These are phyloP conservation scores for Colletotrichum siamense DNA, from an alignment of 2,329 filamentous ascomycete genomes.

Conservation along the genomic window DNA sequence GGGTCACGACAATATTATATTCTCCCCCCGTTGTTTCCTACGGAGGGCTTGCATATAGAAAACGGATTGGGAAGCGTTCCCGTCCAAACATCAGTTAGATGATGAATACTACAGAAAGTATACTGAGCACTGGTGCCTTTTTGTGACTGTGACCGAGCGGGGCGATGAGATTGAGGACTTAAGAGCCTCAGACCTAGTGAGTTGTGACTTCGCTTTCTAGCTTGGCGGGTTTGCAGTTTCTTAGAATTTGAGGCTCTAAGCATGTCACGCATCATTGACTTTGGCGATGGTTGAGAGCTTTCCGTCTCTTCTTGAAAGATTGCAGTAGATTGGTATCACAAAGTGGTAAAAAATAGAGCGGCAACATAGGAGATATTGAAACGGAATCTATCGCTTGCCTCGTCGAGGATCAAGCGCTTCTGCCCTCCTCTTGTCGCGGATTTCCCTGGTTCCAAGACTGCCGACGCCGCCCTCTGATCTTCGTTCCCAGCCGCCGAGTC, in stretches of 20 bases:
- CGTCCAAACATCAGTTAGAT: constrained; percentile 12
- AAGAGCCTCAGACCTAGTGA: neutral
- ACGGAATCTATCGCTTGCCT: constrained; percentile 53
- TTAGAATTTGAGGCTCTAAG: neutral
- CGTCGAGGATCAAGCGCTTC: constrained; percentile 85
- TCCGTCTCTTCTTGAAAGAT: neutral
- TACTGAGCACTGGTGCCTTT: neutral
- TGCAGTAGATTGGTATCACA: neutral
- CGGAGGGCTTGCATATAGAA: constrained; percentile 18
- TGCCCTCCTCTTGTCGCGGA: constrained; percentile 79
- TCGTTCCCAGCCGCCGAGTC: constrained; percentile 73
- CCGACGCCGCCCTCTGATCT: constrained; percentile 85
- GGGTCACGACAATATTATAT: constrained; percentile 20
- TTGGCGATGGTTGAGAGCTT: neutral
- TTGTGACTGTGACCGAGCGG: neutral
- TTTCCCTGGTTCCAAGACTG: constrained; percentile 89
- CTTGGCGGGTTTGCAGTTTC: neutral
- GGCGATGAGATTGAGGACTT: neutral
- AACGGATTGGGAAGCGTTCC: neutral
- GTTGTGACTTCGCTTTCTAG: neutral
- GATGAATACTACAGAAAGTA: constrained; percentile 19
- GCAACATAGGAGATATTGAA: neutral
- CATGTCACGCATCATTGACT: neutral
- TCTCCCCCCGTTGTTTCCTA: neutral
- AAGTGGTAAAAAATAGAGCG: neutral